phyloP scores from a whole-genome alignment of 345 rosid species.

The Citropsis articulata region DNA sequence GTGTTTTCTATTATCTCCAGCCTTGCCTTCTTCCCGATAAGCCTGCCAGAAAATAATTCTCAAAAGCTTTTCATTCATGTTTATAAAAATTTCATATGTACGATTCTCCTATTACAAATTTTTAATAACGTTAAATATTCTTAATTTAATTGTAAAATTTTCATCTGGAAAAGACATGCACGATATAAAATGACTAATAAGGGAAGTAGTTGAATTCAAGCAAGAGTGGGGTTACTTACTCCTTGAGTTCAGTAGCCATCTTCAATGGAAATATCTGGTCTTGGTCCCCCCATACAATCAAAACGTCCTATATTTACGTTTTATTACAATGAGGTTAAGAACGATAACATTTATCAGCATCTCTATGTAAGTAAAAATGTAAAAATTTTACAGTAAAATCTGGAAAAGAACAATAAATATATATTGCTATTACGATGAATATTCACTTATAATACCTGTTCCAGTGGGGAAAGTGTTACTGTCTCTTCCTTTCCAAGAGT shows the following conservation, averaged over 20 bases:
- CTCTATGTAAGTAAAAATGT: too few species aligned
- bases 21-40: conserved; percentile 62
- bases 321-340: too few species aligned
- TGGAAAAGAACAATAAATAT: background rate
- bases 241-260: conserved; percentile 73
- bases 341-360: too few species aligned
- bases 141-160: too few species aligned
- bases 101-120: background rate
- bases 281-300: conserved; percentile 79
- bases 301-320: conserved; percentile 41
- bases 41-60: conserved; percentile 35
- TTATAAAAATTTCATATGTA: too few species aligned
- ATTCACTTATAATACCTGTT: conserved; percentile 39
- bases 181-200: background rate
- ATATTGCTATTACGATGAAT: too few species aligned
- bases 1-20: conserved; percentile 59
- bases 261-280: conserved; percentile 77
- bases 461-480: conserved; percentile 44
- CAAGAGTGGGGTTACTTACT: conserved; percentile 31
- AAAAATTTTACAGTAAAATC: background rate
- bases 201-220: background rate
- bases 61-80: background rate
- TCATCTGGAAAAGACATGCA: too few species aligned
- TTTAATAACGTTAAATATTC: too few species aligned
- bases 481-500: conserved; percentile 47